These are phyloP conservation scores for Saccharomyces pastorianus DNA, from an alignment of 1,139 yeast genomes.

Conservation along the genomic window DNA sequence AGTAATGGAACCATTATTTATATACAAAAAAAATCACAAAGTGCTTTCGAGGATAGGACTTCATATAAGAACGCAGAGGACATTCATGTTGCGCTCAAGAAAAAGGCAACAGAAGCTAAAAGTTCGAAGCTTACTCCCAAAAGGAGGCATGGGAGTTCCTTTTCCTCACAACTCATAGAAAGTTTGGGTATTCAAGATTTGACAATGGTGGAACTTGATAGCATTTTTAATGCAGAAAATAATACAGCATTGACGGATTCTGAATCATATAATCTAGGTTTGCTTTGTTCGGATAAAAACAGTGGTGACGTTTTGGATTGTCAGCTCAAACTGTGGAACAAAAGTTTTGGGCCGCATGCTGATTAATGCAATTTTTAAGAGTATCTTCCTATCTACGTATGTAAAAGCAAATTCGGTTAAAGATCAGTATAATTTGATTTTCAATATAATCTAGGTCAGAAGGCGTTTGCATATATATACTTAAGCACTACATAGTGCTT, in stretches of 20 bases:
- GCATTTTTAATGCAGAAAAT: conserved; percentile 3
- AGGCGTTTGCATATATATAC: no score
- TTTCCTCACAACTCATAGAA: conserved; percentile 6
- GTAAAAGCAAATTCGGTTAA: no score
- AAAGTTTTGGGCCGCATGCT: conserved; percentile 10
- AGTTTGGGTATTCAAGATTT: conserved; percentile 13
- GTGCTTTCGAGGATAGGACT: conserved; percentile 1
- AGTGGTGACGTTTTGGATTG: conserved; percentile 22
- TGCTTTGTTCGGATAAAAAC: conserved; percentile 20
- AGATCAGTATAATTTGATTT: no score
- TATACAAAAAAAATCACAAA: conserved; percentile 13
- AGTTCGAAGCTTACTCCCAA: not conserved
- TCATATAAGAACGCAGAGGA: conserved; percentile 8
- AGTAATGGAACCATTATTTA: conserved; percentile 24
- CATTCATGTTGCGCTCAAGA: conserved; percentile 10
- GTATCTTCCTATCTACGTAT: not conserved
- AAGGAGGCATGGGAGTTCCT: not conserved
- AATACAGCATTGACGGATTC: conserved; percentile 3
- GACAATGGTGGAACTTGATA: conserved; percentile 18
- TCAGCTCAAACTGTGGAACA: conserved; percentile 25
- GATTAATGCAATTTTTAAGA: not conserved
- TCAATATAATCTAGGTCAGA: no score
- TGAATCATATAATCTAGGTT: conserved; percentile 20
- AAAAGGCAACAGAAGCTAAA: conserved; percentile 7
- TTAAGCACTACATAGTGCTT: no score